Percentiles rank a stretch among this genome's conserved stretches.
These are phyloP conservation scores for Russula emetica DNA, from an alignment of 768 basidiomycete species.

Conservation along the genomic window DNA sequence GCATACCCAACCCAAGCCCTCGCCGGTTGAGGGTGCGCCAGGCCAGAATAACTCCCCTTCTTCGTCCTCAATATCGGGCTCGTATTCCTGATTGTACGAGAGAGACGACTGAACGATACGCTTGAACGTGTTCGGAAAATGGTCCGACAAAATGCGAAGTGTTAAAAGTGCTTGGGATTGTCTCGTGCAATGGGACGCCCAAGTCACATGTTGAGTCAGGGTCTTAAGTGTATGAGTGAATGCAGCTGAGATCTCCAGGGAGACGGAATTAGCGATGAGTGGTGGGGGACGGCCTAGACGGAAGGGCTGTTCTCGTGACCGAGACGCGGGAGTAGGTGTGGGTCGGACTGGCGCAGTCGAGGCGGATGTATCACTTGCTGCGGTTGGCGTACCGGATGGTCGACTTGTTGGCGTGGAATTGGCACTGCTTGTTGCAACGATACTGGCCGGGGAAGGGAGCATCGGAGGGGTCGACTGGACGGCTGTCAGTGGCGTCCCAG, in stretches of 20 bases:
- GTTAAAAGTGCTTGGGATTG: slow-evolving; percentile 48
- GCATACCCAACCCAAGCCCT: slow-evolving; percentile 85
- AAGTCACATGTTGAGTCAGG: slow-evolving; percentile 43
- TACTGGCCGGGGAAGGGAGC: slow-evolving; percentile 76
- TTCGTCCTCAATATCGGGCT: slow-evolving; percentile 80
- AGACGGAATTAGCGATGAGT: slow-evolving; percentile 29
- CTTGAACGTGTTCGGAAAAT: slow-evolving; percentile 72
- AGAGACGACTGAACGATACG: slow-evolving; percentile 67
- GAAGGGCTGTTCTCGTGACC: slow-evolving; percentile 29
- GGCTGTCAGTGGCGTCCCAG: slow-evolving; percentile 25
- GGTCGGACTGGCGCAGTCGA: slow-evolving; percentile 29
- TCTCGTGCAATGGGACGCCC: slow-evolving; percentile 25
- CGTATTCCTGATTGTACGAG: slow-evolving; percentile 62
- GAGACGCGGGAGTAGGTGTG: slow-evolving; percentile 30
- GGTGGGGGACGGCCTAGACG: slow-evolving; percentile 28
- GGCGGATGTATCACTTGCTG: slow-evolving; percentile 28
- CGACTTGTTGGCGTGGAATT: slow-evolving; percentile 72
- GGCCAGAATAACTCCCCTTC: slow-evolving; percentile 88
- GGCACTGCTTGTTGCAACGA: slow-evolving; percentile 60
- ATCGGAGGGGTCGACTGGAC: slow-evolving; percentile 52
- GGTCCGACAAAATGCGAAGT: slow-evolving; percentile 60
- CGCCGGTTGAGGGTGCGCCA: slow-evolving; percentile 63
- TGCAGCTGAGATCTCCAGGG: slow-evolving; percentile 27
- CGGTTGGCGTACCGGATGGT: slow-evolving; percentile 53
- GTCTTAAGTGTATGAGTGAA: slow-evolving; percentile 35